phyloP scores from a whole-genome alignment of 176 grass and related monocot genomes.

The Chrysopogon serrulatus region DNA sequence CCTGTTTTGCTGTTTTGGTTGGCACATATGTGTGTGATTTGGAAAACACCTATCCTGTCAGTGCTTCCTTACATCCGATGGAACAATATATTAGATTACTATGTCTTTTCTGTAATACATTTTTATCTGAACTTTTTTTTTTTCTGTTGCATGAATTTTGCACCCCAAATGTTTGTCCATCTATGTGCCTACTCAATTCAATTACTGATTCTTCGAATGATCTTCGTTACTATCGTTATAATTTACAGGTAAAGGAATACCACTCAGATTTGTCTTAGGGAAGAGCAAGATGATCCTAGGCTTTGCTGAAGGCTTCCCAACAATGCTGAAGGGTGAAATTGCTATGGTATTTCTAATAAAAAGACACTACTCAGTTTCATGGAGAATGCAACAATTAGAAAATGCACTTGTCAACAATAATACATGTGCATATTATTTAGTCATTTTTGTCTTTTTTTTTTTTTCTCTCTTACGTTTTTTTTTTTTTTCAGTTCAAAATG shows the following conservation, averaged over 20 bases:
- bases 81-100: not conserved
- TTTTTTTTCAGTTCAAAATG: constrained; percentile 91
- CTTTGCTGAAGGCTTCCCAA: constrained; percentile 82
- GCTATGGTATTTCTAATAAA: constrained; percentile 83
- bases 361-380: not conserved
- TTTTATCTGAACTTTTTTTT: not conserved
- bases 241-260: constrained; percentile 69
- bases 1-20: not conserved
- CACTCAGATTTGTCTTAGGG: constrained; percentile 74
- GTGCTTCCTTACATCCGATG: not conserved
- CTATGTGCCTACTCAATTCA: not conserved
- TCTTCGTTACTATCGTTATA: constrained; percentile 33
- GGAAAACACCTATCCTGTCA: too few species aligned
- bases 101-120: too few species aligned
- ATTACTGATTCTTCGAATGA: constrained; percentile 13
- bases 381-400: not conserved
- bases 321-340: constrained; percentile 81
- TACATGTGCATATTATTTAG: not conserved
- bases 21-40: not conserved
- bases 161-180: not conserved
- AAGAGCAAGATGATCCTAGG: constrained; percentile 96
- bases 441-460: not conserved
- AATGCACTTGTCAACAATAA: not conserved
- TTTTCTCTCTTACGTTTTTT: not conserved
- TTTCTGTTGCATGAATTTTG: not conserved